A percentile compares a stretch with the other conserved stretches of the same genome.
These are phyloP conservation scores for Penicillium paradoxum DNA, from an alignment of 495 filamentous ascomycete species.

Conservation along the genomic window DNA sequence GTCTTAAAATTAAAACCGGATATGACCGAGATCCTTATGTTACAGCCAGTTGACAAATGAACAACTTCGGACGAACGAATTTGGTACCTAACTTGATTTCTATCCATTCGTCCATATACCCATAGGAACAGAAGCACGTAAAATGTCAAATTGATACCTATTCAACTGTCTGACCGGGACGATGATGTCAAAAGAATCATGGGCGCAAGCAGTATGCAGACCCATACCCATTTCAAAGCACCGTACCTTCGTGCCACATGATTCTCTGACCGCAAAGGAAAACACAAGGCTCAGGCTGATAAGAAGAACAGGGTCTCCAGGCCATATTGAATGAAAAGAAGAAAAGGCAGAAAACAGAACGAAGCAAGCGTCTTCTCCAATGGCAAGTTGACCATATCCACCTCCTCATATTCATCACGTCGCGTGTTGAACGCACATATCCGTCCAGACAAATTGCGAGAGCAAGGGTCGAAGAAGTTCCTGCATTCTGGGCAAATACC, in stretches of 20 bases:
- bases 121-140: background rate
- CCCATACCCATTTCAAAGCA: background rate
- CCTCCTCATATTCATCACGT: slow-evolving; percentile 2
- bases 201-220: background rate
- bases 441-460: background rate
- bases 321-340: slow-evolving; percentile 7
- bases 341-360: slow-evolving; percentile 8
- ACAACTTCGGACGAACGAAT: background rate
- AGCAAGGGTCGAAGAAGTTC: background rate
- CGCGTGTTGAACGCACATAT: slow-evolving; percentile 23
- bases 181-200: background rate
- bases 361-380: slow-evolving; percentile 1
- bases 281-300: background rate
- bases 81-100: background rate
- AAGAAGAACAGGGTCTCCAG: background rate
- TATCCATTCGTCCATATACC: background rate
- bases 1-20: slow-evolving; percentile 27
- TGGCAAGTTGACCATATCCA: background rate
- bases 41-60: background rate
- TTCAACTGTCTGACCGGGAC: background rate
- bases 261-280: background rate
- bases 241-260: background rate
- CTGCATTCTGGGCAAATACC: background rate
- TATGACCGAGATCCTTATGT: background rate
- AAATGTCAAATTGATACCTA: background rate